phyloP scores from a whole-genome alignment of 768 basidiomycete species.

The Leccinum longicurvipes region DNA sequence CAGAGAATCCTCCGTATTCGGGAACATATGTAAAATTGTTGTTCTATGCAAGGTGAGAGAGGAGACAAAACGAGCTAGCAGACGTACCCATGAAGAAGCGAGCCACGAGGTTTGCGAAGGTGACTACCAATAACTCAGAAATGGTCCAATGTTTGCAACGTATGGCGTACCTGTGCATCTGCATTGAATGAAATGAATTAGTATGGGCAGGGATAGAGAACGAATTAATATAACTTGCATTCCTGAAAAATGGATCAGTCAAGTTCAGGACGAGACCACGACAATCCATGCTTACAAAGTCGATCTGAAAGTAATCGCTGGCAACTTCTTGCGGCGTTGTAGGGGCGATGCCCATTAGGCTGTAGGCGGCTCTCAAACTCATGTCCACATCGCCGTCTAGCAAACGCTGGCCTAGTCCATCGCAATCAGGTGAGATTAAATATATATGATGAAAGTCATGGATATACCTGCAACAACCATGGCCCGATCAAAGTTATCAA shows the following conservation, averaged over 20 bases:
- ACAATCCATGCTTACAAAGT: conserved; percentile 25
- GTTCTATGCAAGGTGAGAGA: conserved; percentile 35
- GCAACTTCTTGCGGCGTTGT: conserved; percentile 44
- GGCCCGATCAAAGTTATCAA: conserved; percentile 39
- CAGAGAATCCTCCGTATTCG: conserved; percentile 56
- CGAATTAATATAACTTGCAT: conserved; percentile 23
- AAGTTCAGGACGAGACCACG: neutral
- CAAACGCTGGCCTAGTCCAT: conserved; percentile 12
- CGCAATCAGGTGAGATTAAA: neutral
- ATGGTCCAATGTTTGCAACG: neutral
- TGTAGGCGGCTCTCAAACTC: conserved; percentile 52
- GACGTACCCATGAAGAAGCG: conserved; percentile 57
- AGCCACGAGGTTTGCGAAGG: conserved; percentile 63
- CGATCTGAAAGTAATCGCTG: conserved; percentile 55
- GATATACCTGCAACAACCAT: conserved; percentile 44
- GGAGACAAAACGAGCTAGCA: neutral
- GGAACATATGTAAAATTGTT: conserved; percentile 59
- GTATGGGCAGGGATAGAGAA: neutral
- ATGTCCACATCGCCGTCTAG: conserved; percentile 42
- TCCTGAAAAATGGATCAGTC: conserved; percentile 19
- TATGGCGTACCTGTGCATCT: conserved; percentile 28
- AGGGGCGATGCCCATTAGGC: conserved; percentile 45
- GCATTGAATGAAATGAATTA: neutral
- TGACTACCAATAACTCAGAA: conserved; percentile 42
- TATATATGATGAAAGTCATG: conserved; percentile 10